These are phyloP conservation scores for Terana coerulea DNA, from an alignment of 768 basidiomycete genomes.

Conservation along the genomic window DNA sequence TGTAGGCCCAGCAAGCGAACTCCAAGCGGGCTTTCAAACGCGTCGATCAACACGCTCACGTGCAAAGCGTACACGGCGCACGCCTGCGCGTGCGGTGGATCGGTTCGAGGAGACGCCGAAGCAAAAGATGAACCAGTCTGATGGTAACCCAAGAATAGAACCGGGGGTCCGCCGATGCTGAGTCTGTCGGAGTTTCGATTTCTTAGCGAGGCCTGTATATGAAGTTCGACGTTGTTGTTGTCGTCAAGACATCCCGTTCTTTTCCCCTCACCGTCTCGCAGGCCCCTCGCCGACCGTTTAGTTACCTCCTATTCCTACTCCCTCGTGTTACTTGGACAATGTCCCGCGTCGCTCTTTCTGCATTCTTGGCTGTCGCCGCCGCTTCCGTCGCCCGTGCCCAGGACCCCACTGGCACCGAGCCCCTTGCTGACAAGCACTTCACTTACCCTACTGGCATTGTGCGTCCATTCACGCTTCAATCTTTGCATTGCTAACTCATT, in stretches of 20 bases:
- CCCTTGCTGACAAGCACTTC: conserved; percentile 26
- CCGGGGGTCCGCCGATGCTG: conserved; percentile 6
- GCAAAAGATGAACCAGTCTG: not conserved
- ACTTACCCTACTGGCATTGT: conserved; percentile 22
- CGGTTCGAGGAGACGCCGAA: not conserved
- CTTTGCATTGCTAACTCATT: not conserved
- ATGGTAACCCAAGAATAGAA: conserved; percentile 1
- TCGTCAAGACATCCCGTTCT: conserved; percentile 13
- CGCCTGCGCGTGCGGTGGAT: not conserved
- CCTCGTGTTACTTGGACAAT: conserved; percentile 18
- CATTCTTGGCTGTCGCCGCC: conserved; percentile 28
- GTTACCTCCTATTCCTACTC: not conserved
- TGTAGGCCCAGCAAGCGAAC: conserved; percentile 1
- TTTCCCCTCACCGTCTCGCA: conserved; percentile 9
- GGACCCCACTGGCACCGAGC: conserved; percentile 15
- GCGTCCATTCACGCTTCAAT: not conserved
- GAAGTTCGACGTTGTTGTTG: not conserved
- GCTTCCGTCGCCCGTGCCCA: conserved; percentile 23
- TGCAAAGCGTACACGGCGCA: not conserved
- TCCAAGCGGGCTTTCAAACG: conserved; percentile 11
- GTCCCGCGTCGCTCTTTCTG: conserved; percentile 34
- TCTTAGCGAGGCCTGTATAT: conserved; percentile 15
- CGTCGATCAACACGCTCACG: conserved; percentile 16
- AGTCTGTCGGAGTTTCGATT: conserved; percentile 20
- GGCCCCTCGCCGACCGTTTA: conserved; percentile 10